Percentiles rank a stretch among this genome's conserved stretches.
Conservation (phyloP, 2,329 filamentous ascomycete genomes). For the Tolypocladium sp. region DNA sequence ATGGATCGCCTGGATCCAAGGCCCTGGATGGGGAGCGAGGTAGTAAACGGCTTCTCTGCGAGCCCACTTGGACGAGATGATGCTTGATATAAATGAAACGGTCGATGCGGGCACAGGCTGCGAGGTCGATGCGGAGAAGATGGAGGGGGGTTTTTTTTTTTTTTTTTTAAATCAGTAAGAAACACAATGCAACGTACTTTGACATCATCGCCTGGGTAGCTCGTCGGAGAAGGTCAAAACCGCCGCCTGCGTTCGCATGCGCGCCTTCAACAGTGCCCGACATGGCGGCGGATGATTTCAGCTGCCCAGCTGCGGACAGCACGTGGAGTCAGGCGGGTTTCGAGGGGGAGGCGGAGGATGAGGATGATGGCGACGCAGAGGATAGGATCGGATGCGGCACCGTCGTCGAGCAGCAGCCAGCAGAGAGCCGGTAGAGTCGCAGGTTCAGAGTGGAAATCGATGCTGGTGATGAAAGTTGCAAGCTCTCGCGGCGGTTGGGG, state of each 20-base stretch:
- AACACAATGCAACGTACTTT: slow-evolving; percentile 37
- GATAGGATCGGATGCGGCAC: background rate
- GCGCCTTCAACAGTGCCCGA: slow-evolving; percentile 35
- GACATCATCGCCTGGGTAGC: slow-evolving; percentile 58
- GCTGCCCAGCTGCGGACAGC: background rate
- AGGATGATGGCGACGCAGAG: background rate
- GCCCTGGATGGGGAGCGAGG: background rate
- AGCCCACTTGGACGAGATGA: background rate
- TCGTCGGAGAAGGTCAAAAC: slow-evolving; percentile 48
- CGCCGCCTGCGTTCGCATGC: slow-evolving; percentile 24
- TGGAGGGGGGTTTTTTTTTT: slow-evolving; percentile 4
- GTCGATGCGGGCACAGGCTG: background rate
- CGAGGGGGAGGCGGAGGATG: background rate
- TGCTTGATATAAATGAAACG: background rate
- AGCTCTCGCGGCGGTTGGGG: background rate
- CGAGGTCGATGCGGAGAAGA: slow-evolving; percentile 1
- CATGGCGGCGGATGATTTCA: slow-evolving; percentile 26
- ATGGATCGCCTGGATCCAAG: background rate
- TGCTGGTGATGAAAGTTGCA: background rate
- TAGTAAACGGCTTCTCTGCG: background rate
- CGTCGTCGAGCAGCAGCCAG: background rate
- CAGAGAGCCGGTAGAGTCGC: background rate
- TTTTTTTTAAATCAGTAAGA: slow-evolving; percentile 9
- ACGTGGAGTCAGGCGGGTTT: background rate
- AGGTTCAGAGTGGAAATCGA: background rate